Evolutionary conservation across 208 protist genomes (phyloP), one percentile per base, ranked within the genome.

Genomic region (Zelonia costaricensis): DNA sequence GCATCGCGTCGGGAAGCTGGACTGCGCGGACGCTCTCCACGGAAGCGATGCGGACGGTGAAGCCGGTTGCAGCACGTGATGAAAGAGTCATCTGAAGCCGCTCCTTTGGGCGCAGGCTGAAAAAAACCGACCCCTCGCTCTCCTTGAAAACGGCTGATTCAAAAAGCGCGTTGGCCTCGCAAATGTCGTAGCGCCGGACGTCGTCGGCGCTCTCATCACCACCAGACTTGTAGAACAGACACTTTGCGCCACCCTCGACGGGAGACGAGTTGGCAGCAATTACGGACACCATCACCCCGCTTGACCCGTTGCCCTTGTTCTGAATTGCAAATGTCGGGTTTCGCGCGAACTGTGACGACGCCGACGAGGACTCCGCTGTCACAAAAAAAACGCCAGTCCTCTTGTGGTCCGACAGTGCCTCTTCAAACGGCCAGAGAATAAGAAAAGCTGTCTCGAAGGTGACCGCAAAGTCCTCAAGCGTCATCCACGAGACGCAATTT

Each of bases 261-360:
- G 59, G 30, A 4, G 30, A 10, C 9, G 13, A n/a, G 22, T 22
- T 20, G 8, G 51, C 43, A 7, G 68, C 38, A 8, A 40, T 4
- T 22, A 88, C 23, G 0, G 78, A 69, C 43, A 88, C 54, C 62
- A 83, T 76, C 20, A 88, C 46, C 27, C 71, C 67, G 9, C 60
- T 60, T 30, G 64, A 51, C 10, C 10, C 15, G 30, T 51, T 64
- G n/a, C 62, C 64, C 18, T 42, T 43, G 45, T 85, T 88, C 61
- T 77, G 67, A 31, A 88, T 48, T n/a, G 77, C 64, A 74, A 82
- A 85, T 15, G 69, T 75, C 10, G 74, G 63, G 48, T 88, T 91
- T 28, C 38, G 66, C 3, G 78, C 77, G 70, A 91, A 91, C 30
- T 65, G 62, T 35, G 77, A 82, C 2, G 53, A 62, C 13, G 12